phyloP scores from a whole-genome alignment of 257 asterid species.

The Rubia yunnanensis region DNA sequence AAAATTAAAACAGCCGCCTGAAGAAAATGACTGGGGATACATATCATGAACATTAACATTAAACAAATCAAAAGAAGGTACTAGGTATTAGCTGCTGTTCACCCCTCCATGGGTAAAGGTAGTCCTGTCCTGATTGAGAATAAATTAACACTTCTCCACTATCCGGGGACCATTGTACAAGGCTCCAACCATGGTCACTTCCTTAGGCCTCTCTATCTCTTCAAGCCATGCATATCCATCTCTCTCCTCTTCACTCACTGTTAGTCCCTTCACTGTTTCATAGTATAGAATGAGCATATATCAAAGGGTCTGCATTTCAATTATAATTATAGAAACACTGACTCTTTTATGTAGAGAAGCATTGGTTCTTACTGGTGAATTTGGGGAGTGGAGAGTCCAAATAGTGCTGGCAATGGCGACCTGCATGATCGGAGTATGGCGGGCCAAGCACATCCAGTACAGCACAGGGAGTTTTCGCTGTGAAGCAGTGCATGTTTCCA shows the following conservation, averaged over 20 bases:
- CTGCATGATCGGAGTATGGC: conserved; percentile 73
- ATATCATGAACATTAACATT: not conserved
- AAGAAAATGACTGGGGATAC: not conserved
- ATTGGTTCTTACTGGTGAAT: conserved; percentile 20
- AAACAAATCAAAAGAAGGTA: not conserved
- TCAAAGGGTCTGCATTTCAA: too few species aligned
- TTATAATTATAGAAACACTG: too few species aligned
- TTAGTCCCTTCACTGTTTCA: conserved; percentile 24
- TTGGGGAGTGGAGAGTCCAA: conserved; percentile 41
- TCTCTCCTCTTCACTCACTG: conserved; percentile 23
- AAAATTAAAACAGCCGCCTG: not conserved
- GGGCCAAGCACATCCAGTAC: conserved; percentile 92
- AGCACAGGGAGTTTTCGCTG: conserved; percentile 75
- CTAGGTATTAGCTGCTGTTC: not conserved
- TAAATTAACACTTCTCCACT: conserved; percentile 21
- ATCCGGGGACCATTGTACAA: conserved; percentile 64
- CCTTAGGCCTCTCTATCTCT: conserved; percentile 73
- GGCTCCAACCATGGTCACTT: conserved; percentile 42
- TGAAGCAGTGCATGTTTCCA: conserved; percentile 82
- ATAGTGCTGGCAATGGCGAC: conserved; percentile 84
- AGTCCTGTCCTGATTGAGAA: not conserved
- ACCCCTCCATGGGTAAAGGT: not conserved
- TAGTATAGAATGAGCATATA: not conserved
- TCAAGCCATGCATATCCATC: conserved; percentile 63
- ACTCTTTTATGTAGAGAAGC: not conserved